Evolutionary conservation across 805 yeast genomes (phyloP), one percentile per base, ranked within the genome.

Genomic region (Kodamaea neixiangensis): DNA sequence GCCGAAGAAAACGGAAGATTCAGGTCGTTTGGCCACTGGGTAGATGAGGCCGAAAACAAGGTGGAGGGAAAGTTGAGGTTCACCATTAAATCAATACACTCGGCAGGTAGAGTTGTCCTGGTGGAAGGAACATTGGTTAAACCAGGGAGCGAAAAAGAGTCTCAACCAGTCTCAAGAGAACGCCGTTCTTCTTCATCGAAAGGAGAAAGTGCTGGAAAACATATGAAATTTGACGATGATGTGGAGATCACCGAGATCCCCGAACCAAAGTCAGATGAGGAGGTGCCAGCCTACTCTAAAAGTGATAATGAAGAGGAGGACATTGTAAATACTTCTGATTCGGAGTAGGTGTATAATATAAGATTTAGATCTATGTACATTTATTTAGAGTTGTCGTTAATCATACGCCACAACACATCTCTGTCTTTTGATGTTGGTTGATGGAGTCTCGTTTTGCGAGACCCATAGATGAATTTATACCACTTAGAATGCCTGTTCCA

Each of bases 21-120:
- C 50, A 76, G 77, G 51, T 85, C 91, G 0, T 73, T 88, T 57
- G 99, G 99, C 1, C 81, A 87, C 65, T 93, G 99, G 99, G 76
- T 76, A 10, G 97, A 93, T 65, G 87, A 76, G 40, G 74, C 81
- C 50, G 96, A 86, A 11, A 74, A 79, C 41, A 83, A 85, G 49
- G 75, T 94, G 15, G 97, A 87, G 57, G 97, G 97, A 3, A 90
- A 89, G 67, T 68, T 93, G 46, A 77, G 76, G 58, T 91, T 94
- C 67, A 82, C 84, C 2, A 82, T 93, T 40, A 87, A 85, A 63
- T 76, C 83, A 21, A 76, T 93, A 48, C 86, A 81, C 68, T 81
- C 86, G 11, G 80, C 92, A 5, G 96, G 97, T 7, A 86, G 84
- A 67, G 86, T 89, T 49, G 83, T 92, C 13, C 86, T 96, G 7